Evolutionary conservation across 2,329 filamentous ascomycete genomes (phyloP).

Genomic region (Fusarium sp.): DNA sequence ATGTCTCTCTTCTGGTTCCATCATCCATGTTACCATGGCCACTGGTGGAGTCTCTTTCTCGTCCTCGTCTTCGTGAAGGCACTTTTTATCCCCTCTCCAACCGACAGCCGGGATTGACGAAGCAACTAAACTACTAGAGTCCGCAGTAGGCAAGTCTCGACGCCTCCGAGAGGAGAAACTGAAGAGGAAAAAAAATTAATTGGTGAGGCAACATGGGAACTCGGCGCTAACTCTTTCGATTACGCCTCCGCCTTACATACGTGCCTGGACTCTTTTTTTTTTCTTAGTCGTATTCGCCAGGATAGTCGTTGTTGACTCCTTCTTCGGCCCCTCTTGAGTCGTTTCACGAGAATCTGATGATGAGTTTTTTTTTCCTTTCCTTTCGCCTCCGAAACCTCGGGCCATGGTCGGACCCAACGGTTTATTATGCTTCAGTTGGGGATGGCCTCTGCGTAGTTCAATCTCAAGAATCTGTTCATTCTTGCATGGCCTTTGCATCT

Average conservation of each 20-base stretch:
- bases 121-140: constrained; percentile 36
- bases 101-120: constrained; percentile 40
- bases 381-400: not conserved
- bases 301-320: not conserved
- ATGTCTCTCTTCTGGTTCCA: constrained; percentile 12
- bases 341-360: constrained; percentile 1
- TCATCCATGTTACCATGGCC: constrained; percentile 39
- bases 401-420: not conserved
- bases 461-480: not conserved
- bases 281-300: not conserved
- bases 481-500: not conserved
- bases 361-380: not conserved
- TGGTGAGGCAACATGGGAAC: constrained; percentile 12
- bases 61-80: not conserved
- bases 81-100: constrained; percentile 22
- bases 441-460: not conserved
- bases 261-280: constrained; percentile 13
- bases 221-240: constrained; percentile 9
- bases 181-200: constrained; percentile 6
- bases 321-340: constrained; percentile 5
- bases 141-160: constrained; percentile 37
- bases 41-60: constrained; percentile 30
- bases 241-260: not conserved
- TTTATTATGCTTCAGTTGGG: not conserved
- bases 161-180: constrained; percentile 9